phyloP scores from a whole-genome alignment of 2,329 filamentous ascomycete species.

The Monosporascus sp. region DNA sequence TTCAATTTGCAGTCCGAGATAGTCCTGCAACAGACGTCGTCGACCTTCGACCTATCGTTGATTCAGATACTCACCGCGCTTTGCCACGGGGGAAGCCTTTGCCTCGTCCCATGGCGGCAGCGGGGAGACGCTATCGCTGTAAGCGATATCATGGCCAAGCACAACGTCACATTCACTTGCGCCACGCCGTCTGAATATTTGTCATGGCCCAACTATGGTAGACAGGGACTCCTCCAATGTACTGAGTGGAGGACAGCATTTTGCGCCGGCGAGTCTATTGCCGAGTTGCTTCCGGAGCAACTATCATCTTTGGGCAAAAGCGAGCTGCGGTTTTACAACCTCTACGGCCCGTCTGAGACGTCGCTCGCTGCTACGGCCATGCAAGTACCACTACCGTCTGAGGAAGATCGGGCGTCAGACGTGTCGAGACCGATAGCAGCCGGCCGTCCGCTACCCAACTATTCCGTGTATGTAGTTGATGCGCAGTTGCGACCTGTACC shows the following conservation, averaged over 20 bases:
- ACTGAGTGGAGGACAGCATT: constrained; percentile 11
- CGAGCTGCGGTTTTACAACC: constrained; percentile 12
- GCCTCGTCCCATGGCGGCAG: constrained; percentile 24
- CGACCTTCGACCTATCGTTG: constrained; percentile 37
- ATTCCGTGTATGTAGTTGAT: constrained; percentile 1
- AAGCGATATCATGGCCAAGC: constrained; percentile 26
- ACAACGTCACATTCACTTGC: constrained; percentile 30
- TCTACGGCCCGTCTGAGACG: constrained; percentile 29
- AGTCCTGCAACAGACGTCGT: constrained; percentile 35
- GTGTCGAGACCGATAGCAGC: background rate
- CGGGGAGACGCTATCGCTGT: constrained; percentile 32
- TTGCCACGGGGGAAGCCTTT: constrained; percentile 30
- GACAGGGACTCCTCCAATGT: background rate
- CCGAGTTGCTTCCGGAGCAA: constrained; percentile 4
- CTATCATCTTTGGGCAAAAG: constrained; percentile 5
- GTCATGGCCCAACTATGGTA: constrained; percentile 22
- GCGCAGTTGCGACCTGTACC: background rate
- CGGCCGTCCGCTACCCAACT: constrained; percentile 2
- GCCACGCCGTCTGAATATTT: constrained; percentile 38
- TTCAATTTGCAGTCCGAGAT: constrained; percentile 14
- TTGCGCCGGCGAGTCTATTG: constrained; percentile 13
- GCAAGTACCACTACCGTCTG: background rate
- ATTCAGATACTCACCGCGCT: constrained; percentile 32
- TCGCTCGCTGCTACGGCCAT: constrained; percentile 4
- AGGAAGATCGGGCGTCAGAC: background rate